Evolutionary conservation across 805 yeast species (phyloP).

Genomic region (Schwanniomyces pseudopolymorphus): DNA sequence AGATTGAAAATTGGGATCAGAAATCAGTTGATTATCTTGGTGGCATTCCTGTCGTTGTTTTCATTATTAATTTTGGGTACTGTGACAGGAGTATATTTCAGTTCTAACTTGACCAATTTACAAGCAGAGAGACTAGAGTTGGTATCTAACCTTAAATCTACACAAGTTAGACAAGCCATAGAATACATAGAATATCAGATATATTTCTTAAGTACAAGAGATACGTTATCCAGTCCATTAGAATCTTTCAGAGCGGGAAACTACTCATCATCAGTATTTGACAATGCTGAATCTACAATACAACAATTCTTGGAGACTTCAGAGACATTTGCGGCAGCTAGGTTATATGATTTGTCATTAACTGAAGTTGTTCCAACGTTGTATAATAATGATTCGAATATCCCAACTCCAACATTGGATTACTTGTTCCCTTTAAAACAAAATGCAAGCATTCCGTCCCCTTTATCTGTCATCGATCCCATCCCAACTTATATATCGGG

Average conservation of each 20-base stretch:
- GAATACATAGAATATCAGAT: conserved; percentile 66
- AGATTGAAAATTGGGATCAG: conserved; percentile 61
- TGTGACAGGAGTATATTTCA: conserved; percentile 72
- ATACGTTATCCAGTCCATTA: conserved; percentile 59
- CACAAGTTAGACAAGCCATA: conserved; percentile 72
- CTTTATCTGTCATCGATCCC: conserved; percentile 7
- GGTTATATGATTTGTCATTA: conserved; percentile 63
- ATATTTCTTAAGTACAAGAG: conserved; percentile 61
- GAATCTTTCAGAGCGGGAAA: conserved; percentile 73
- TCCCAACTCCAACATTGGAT: conserved; percentile 28
- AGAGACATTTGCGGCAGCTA: conserved; percentile 60
- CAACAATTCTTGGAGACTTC: conserved; percentile 66
- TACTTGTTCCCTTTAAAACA: conserved; percentile 51
- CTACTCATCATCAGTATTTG: conserved; percentile 43
- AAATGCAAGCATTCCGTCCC: conserved; percentile 33
- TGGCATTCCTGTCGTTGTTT: conserved; percentile 64
- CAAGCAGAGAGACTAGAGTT: conserved; percentile 73
- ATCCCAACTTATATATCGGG: conserved; percentile 51
- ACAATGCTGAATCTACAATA: conserved; percentile 44
- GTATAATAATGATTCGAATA: conserved; percentile 23
- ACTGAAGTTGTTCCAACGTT: conserved; percentile 43
- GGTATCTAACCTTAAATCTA: conserved; percentile 76
- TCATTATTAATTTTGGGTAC: conserved; percentile 73
- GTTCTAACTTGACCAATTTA: conserved; percentile 56
- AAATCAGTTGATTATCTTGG: conserved; percentile 72